A percentile compares a stretch with the other conserved stretches of the same genome.
Conservation (phyloP, 495 filamentous ascomycete species). For the Rhypophila decipiens region DNA sequence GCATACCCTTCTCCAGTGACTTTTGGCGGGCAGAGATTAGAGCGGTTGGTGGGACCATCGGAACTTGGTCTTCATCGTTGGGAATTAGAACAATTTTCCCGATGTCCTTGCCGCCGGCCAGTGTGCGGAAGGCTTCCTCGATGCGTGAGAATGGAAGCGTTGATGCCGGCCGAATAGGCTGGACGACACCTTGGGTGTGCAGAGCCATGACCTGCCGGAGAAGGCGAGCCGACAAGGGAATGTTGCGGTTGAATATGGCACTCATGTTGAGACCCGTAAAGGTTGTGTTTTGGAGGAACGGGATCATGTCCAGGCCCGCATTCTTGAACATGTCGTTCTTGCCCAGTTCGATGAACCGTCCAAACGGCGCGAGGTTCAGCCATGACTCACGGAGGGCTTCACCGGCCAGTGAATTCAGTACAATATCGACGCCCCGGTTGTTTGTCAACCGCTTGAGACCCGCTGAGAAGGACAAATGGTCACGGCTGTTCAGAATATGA, state of each 20-base stretch:
- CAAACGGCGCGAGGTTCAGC: slow-evolving; percentile 41
- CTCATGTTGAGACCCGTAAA: slow-evolving; percentile 53
- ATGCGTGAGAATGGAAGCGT: slow-evolving; percentile 34
- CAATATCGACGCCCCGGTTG: slow-evolving; percentile 45
- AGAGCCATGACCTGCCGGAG: slow-evolving; percentile 35
- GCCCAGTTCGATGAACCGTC: slow-evolving; percentile 47
- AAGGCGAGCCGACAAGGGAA: too few species aligned
- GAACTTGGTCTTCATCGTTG: slow-evolving; percentile 19
- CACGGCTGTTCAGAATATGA: slow-evolving; percentile 43
- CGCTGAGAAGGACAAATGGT: slow-evolving; percentile 25
- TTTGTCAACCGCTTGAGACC: slow-evolving; percentile 37
- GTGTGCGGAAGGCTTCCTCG: slow-evolving; percentile 38
- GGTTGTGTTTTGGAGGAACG: slow-evolving; percentile 30
- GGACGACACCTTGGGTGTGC: slow-evolving; percentile 24
- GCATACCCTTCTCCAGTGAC: not conserved
- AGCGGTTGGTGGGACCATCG: slow-evolving; percentile 1
- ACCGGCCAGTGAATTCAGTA: slow-evolving; percentile 48
- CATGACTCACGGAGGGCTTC: slow-evolving; percentile 42
- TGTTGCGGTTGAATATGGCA: too few species aligned
- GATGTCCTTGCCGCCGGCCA: slow-evolving; percentile 45
- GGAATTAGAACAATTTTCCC: slow-evolving; percentile 43
- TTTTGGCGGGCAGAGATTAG: not conserved
- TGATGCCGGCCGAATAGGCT: slow-evolving; percentile 29
- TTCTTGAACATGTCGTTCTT: slow-evolving; percentile 24
- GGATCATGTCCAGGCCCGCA: slow-evolving; percentile 32